These are phyloP conservation scores for Chaetomiaceae sp. DNA, from an alignment of 2,329 filamentous ascomycete genomes.

Conservation along the genomic window DNA sequence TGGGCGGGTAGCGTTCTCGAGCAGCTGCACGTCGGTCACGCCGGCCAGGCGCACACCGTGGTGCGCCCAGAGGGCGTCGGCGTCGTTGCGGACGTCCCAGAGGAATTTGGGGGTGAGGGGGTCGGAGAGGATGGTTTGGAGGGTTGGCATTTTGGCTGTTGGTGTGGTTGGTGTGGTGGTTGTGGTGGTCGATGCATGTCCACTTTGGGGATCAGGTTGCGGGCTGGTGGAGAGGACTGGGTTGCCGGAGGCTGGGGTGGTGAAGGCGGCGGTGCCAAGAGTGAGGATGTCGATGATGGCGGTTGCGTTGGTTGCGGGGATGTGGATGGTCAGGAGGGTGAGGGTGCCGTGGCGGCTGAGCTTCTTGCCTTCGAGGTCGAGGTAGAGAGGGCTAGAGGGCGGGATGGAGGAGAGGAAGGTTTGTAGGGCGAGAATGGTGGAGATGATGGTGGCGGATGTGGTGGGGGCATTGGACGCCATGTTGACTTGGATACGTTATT, in stretches of 20 bases:
- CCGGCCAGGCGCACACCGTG: constrained; percentile 24
- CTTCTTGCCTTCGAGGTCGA: constrained; percentile 22
- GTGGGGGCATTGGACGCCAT: no score
- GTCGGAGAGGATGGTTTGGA: constrained; percentile 24
- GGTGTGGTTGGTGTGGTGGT: no score
- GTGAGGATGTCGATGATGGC: constrained; percentile 25
- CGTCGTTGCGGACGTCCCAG: constrained; percentile 28
- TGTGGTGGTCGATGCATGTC: no score
- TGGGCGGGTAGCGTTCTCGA: constrained; percentile 27
- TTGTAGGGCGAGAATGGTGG: no score
- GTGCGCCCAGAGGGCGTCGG: constrained; percentile 27
- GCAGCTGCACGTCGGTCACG: constrained; percentile 29
- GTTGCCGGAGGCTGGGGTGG: no score
- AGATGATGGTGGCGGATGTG: no score
- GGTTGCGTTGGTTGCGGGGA: constrained; percentile 7
- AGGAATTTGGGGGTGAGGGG: constrained; percentile 21
- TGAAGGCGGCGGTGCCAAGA: constrained; percentile 20
- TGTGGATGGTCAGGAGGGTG: constrained; percentile 19
- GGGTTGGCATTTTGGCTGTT: constrained; percentile 15
- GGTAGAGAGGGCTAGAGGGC: constrained; percentile 15
- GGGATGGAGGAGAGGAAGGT: constrained; percentile 20
- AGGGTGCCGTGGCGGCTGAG: constrained; percentile 24
- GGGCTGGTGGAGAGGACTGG: no score
- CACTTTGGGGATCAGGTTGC: no score
- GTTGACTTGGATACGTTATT: no score